These are phyloP conservation scores for Saccharomyces paradoxus DNA, from an alignment of 805 yeast species.

Conservation along the genomic window DNA sequence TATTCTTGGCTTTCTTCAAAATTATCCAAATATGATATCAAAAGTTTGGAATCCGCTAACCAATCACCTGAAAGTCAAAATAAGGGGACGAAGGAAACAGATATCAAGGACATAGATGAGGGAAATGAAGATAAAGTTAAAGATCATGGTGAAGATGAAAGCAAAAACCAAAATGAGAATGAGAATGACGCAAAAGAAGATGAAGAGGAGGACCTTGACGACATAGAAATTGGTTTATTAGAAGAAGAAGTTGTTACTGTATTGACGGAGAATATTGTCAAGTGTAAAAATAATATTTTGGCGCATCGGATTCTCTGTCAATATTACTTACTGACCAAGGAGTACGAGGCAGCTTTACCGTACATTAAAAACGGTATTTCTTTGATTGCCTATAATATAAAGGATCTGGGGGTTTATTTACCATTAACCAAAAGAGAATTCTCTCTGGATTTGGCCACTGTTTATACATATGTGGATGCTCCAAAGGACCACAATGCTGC, in stretches of 20 bases:
- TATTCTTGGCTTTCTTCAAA: constrained; percentile 61
- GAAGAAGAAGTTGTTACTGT: constrained; percentile 43
- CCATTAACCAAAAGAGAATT: constrained; percentile 49
- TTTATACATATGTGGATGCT: constrained; percentile 78
- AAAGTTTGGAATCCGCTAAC: constrained; percentile 16
- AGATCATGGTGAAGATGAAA: constrained; percentile 6
- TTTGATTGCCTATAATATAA: constrained; percentile 40
- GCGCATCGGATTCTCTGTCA: constrained; percentile 59
- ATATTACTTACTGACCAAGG: constrained; percentile 51
- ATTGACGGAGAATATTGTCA: constrained; percentile 44
- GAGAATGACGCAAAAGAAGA: constrained; percentile 3
- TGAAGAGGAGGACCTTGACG: constrained; percentile 20
- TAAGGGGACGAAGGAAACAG: constrained; percentile 17
- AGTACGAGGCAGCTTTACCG: constrained; percentile 55
- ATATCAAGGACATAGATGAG: neutral
- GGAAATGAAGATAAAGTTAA: constrained; percentile 4
- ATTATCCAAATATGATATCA: constrained; percentile 50
- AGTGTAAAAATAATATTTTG: constrained; percentile 42
- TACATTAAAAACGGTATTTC: constrained; percentile 54
- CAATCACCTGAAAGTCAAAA: constrained; percentile 20
- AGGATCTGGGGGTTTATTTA: constrained; percentile 41
- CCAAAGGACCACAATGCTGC: constrained; percentile 83
- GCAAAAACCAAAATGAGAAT: constrained; percentile 2
- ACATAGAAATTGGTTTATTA: constrained; percentile 12
- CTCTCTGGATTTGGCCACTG: constrained; percentile 58